Base-by-base conservation (phyloP, 495 filamentous ascomycete genomes). In the Daldinia vernicosa region DNA sequence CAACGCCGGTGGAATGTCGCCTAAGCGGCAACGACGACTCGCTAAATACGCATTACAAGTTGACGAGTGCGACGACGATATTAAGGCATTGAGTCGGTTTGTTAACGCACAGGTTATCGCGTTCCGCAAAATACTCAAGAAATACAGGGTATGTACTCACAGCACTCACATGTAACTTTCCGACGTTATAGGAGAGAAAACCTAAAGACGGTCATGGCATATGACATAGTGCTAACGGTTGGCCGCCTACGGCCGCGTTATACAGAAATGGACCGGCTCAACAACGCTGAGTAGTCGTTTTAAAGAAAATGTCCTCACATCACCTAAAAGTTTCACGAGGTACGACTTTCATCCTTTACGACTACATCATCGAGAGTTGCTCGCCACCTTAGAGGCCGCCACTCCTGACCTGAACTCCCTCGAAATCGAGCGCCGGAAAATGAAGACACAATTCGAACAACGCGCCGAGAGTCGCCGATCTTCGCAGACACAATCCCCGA, bases 101-200 rank as follows among this genome's bases (percentile, higher is more conserved):
- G 84, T 87, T 24, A 78, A 81, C 54, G 87, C 88, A 17, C 91
- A 93, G 75, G 79, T 86, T 11, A 83, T 86, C 22, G 91, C 87
- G 3, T 91, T 93, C 71, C 83, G 82, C 66, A 93, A 93, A 78
- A 86, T 93, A 5, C 80, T 92, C 61, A 93, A 93, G 77, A 93
- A 93, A 75, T 92, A 93, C 80, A 81, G 80, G 78, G 80, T 80
- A 74, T 43, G 79, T 17, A 35, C 8, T 12, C 53, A 30, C 17
- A 56, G 79, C 11, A 35, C 8, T 12, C 53, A 30, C 17, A 56
- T 32, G 7, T 65, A 53, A 53, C 63, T 67, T 26, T 40, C n/a
- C 39, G 39, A n/a, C 14, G 55, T 53, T 58, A 64, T 52, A 33
- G 39, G 43, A 39, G 43, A 39, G 45, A 28, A 71, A 63, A 60